Evolutionary conservation across 129 eudicot genomes (phyloP).

Genomic region (Chrysanthemum lavandulifolium): DNA sequence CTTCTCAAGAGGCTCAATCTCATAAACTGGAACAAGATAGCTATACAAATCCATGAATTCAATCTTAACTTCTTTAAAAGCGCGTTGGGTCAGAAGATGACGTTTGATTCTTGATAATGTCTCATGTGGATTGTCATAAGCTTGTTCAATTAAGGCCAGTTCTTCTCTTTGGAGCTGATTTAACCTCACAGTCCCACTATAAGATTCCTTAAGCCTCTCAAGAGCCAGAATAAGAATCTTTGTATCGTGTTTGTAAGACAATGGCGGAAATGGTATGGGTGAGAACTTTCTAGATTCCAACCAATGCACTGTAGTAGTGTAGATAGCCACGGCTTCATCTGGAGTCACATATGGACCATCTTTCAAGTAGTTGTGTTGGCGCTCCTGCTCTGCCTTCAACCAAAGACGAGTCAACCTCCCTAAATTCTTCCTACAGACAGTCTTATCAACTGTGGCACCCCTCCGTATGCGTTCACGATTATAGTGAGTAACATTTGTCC

Average conservation of each 20-base stretch:
- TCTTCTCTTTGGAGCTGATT: conserved; percentile 98
- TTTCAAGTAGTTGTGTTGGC: conserved; percentile 95
- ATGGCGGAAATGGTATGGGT: conserved; percentile 98
- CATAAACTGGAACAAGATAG: conserved; percentile 92
- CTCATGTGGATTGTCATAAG: conserved; percentile 99
- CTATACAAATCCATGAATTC: conserved; percentile 99
- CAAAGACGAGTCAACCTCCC: conserved; percentile 99
- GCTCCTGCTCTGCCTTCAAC: conserved; percentile 99
- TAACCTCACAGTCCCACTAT: conserved; percentile 93
- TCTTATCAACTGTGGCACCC: conserved; percentile 99
- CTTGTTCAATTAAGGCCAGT: conserved; percentile 94
- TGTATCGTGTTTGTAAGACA: conserved; percentile 99
- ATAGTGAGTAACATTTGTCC: conserved; percentile 99
- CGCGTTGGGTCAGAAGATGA: conserved; percentile 97
- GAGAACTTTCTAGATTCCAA: conserved; percentile 96
- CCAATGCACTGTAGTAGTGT: conserved; percentile 99
- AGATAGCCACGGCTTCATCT: conserved; percentile 97
- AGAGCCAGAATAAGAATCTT: conserved; percentile 97
- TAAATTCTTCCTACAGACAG: conserved; percentile 95
- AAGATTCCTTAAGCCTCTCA: conserved; percentile 95
- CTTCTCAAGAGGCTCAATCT: conserved; percentile 98
- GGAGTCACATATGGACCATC: conserved; percentile 99
- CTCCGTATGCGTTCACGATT: conserved; percentile 98
- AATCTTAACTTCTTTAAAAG: conserved; percentile 97
- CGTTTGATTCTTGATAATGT: conserved; percentile 94